A percentile compares a stretch with the other conserved stretches of the same genome.
These are phyloP conservation scores for Nothophaeocryptopus gaeumannii DNA, from an alignment of 2,329 filamentous ascomycete species.

Conservation along the genomic window DNA sequence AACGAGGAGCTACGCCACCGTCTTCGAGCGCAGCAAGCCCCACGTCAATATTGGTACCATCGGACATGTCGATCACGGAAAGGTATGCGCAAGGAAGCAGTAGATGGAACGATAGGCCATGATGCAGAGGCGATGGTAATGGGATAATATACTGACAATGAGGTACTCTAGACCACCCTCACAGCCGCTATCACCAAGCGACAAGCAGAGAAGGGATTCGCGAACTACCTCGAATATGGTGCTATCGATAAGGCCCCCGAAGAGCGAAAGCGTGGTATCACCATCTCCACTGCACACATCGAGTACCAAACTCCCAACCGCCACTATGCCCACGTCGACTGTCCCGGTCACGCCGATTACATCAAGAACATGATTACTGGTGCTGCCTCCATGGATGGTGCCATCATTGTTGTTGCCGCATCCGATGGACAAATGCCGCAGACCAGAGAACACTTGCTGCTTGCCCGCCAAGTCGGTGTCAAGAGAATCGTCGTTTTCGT, in stretches of 20 bases:
- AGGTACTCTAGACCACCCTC: slow-evolving; percentile 72
- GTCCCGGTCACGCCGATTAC: slow-evolving; percentile 99
- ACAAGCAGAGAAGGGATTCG: slow-evolving; percentile 89
- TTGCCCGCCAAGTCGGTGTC: slow-evolving; percentile 96
- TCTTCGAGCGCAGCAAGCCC: slow-evolving; percentile 86
- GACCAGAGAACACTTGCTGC: slow-evolving; percentile 95
- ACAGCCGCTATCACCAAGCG: slow-evolving; percentile 98
- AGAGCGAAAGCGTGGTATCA: slow-evolving; percentile 99
- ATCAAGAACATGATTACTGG: slow-evolving; percentile 99
- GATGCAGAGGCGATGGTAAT: background rate
- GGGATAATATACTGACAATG: slow-evolving; percentile 10
- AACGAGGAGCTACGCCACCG: slow-evolving; percentile 57
- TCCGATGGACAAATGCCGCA: slow-evolving; percentile 99
- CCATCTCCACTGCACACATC: slow-evolving; percentile 96
- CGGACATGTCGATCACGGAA: slow-evolving; percentile 99
- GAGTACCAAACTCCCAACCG: slow-evolving; percentile 92
- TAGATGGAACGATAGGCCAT: background rate
- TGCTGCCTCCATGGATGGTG: slow-evolving; percentile 98
- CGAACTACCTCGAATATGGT: slow-evolving; percentile 94
- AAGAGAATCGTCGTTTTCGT: slow-evolving; percentile 98
- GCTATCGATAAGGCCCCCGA: slow-evolving; percentile 98
- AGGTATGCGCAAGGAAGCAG: slow-evolving; percentile 57
- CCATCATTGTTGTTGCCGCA: slow-evolving; percentile 96
- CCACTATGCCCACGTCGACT: slow-evolving; percentile 99
- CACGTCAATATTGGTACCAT: slow-evolving; percentile 99